Evolutionary conservation across 768 basidiomycete genomes (phyloP).

Genomic region (Coprinopsis sp.): DNA sequence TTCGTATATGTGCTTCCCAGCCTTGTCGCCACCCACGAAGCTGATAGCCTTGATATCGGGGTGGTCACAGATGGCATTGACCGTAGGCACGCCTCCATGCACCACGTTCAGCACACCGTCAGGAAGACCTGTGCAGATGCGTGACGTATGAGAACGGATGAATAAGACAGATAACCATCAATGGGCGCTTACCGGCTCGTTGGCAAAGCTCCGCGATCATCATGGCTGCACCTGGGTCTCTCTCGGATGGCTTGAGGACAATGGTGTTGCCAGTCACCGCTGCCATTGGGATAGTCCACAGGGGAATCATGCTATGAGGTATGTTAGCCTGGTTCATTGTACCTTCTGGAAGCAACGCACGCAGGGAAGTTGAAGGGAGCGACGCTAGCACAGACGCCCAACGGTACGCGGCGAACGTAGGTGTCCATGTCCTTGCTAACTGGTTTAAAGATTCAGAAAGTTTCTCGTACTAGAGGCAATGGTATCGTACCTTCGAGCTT

Average conservation of each 20-base stretch:
- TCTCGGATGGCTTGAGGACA: conserved; percentile 92
- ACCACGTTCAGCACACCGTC: conserved; percentile 88
- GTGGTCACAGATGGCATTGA: conserved; percentile 92
- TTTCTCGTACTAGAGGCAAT: conserved; percentile 10
- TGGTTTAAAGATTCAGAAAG: conserved; percentile 20
- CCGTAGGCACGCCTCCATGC: conserved; percentile 85
- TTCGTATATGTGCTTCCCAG: conserved; percentile 92
- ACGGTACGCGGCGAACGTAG: conserved; percentile 72
- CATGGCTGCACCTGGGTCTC: conserved; percentile 96
- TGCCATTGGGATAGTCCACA: conserved; percentile 94
- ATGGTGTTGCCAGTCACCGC: conserved; percentile 89
- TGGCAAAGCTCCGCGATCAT: conserved; percentile 95
- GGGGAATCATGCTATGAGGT: conserved; percentile 77
- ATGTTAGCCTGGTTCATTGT: neutral
- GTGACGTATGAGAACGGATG: conserved; percentile 3
- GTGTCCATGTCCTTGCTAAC: conserved; percentile 98
- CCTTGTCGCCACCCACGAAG: conserved; percentile 92
- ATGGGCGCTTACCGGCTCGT: conserved; percentile 54
- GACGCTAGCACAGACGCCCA: conserved; percentile 85
- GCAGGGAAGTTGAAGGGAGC: conserved; percentile 91
- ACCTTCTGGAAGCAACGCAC: conserved; percentile 36
- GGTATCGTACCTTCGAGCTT: conserved; percentile 76
- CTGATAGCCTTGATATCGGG: conserved; percentile 90
- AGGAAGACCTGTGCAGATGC: conserved; percentile 53
- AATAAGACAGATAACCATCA: neutral